phyloP scores from a whole-genome alignment of 768 basidiomycete species.

The Mycena vulgaris region DNA sequence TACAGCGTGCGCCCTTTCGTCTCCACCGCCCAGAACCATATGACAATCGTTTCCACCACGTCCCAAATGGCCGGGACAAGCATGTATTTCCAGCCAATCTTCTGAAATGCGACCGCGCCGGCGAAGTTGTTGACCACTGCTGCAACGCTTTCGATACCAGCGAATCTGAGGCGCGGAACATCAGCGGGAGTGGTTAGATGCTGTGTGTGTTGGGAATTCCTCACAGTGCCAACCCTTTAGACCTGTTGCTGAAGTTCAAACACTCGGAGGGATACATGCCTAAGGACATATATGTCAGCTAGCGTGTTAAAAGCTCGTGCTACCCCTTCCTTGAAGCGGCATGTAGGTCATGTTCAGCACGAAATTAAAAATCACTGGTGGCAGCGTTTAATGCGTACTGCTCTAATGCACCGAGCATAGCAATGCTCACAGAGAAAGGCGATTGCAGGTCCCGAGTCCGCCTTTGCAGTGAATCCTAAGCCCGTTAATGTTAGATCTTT shows the following conservation, averaged over 20 bases:
- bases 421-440: constrained; percentile 58
- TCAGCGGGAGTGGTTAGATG: not conserved
- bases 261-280: constrained; percentile 31
- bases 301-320: not conserved
- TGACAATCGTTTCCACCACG: constrained; percentile 15
- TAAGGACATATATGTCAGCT: constrained; percentile 9
- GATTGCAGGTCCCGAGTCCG: constrained; percentile 58
- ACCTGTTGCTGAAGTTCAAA: constrained; percentile 10
- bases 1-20: constrained; percentile 33
- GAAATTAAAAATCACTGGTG: constrained; percentile 23
- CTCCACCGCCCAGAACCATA: constrained; percentile 32
- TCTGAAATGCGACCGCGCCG: constrained; percentile 25
- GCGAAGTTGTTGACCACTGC: constrained; percentile 26
- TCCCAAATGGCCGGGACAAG: constrained; percentile 26
- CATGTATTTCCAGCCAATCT: constrained; percentile 32
- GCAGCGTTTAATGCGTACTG: too few species aligned
- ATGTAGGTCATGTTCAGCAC: constrained; percentile 26
- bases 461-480: constrained; percentile 57
- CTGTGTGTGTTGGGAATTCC: not conserved
- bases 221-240: constrained; percentile 30
- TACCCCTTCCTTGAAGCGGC: constrained; percentile 21
- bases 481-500: too few species aligned
- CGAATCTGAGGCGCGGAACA: not conserved
- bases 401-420: not conserved
- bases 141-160: constrained; percentile 24